phyloP scores from a whole-genome alignment of 129 eudicot species.

The carrot (Daucus carota) region DNA sequence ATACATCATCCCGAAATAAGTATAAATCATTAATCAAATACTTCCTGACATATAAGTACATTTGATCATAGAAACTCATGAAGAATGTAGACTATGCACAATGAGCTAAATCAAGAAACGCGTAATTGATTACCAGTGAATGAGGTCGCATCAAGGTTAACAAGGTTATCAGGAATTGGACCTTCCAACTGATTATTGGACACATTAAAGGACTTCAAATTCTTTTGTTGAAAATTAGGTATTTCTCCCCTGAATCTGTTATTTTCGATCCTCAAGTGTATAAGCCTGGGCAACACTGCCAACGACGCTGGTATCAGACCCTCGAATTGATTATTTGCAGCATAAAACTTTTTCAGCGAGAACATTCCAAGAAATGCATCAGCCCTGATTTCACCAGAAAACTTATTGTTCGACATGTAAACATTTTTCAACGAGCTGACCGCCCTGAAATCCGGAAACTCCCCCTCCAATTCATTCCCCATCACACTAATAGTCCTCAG shows the following conservation, averaged over 20 bases:
- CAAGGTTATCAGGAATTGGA: slow-evolving; percentile 49
- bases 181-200: slow-evolving; percentile 60
- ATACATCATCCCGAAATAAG: background rate
- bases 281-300: slow-evolving; percentile 37
- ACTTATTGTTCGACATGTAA: slow-evolving; percentile 46
- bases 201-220: slow-evolving; percentile 26
- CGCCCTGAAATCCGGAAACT: slow-evolving; percentile 40
- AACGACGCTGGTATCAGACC: slow-evolving; percentile 55
- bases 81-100: background rate
- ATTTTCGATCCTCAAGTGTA: slow-evolving; percentile 44
- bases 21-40: background rate
- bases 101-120: background rate
- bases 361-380: slow-evolving; percentile 48
- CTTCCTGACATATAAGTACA: no score
- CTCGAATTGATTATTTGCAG: slow-evolving; percentile 40
- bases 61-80: no score
- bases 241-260: slow-evolving; percentile 53
- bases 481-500: slow-evolving; percentile 50
- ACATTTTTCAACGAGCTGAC: slow-evolving; percentile 24
- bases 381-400: slow-evolving; percentile 39
- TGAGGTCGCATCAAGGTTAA: slow-evolving; percentile 19
- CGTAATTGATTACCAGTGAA: slow-evolving; percentile 37
- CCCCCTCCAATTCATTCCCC: slow-evolving; percentile 52
- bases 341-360: slow-evolving; percentile 43
- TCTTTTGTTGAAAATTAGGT: slow-evolving; percentile 33